Evolutionary conservation across 139 green algal genomes (phyloP).

Genomic region (Nannochloris sp.): DNA sequence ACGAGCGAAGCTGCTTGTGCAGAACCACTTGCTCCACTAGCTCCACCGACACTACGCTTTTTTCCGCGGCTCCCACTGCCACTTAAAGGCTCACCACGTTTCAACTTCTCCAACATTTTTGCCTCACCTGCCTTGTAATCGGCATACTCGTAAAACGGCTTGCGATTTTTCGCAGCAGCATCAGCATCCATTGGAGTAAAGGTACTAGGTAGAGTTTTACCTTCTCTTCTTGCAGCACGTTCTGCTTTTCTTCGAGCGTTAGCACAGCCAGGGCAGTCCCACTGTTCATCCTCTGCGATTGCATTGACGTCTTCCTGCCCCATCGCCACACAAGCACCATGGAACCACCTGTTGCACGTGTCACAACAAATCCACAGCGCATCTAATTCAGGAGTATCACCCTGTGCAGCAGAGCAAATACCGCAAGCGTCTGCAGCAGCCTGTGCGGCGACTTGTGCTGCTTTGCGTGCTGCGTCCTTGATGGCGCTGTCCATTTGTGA

Average conservation of each 20-base stretch:
- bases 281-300: slow-evolving; percentile 1
- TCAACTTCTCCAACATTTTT: slow-evolving; percentile 3
- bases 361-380: slow-evolving; percentile 40
- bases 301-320: slow-evolving; percentile 14
- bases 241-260: slow-evolving; percentile 1
- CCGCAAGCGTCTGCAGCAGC: slow-evolving; percentile 31
- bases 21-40: too few relatives aligned
- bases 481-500: background rate
- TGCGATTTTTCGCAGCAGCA: background rate
- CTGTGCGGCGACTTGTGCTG: slow-evolving; percentile 11
- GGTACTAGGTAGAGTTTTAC: background rate
- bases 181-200: background rate
- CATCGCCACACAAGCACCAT: slow-evolving; percentile 23
- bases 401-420: slow-evolving; percentile 19
- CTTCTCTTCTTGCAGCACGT: background rate
- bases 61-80: background rate
- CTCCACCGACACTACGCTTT: background rate
- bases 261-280: slow-evolving; percentile 26
- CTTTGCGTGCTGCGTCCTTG: slow-evolving; percentile 5
- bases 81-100: background rate
- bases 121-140: slow-evolving; percentile 12
- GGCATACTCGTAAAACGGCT: slow-evolving; percentile 12
- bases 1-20: too few relatives aligned
- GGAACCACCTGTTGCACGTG: slow-evolving; percentile 38
- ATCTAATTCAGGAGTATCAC: slow-evolving; percentile 22